phyloP scores from a whole-genome alignment of 306 rosid genomes.

The Sphenostylis stenocarpa region DNA sequence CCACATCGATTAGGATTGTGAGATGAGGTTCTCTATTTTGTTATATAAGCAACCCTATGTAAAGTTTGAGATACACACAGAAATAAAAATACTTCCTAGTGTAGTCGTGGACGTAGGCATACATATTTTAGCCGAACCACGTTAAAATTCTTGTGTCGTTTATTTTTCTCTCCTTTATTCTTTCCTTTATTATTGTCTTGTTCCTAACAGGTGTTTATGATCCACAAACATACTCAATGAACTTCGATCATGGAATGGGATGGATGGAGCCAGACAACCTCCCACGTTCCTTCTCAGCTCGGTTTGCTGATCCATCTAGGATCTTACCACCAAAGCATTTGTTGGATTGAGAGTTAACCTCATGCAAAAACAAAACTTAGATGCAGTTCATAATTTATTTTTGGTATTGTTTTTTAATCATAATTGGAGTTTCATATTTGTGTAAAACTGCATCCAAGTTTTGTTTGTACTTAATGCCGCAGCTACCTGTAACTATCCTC shows the following conservation, averaged over 20 bases:
- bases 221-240: slow-evolving; percentile 50
- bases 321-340: slow-evolving; percentile 39
- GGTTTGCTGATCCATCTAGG: slow-evolving; percentile 64
- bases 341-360: slow-evolving; percentile 21
- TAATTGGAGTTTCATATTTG: neutral
- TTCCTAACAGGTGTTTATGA: slow-evolving; percentile 55
- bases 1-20: too few relatives aligned
- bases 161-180: too few relatives aligned
- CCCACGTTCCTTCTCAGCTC: slow-evolving; percentile 66
- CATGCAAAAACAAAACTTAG: neutral
- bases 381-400: neutral
- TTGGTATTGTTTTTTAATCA: neutral
- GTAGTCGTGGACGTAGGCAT: too few relatives aligned
- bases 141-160: too few relatives aligned
- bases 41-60: too few relatives aligned
- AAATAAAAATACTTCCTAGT: too few relatives aligned
- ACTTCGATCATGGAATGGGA: slow-evolving; percentile 59
- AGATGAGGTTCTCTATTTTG: too few relatives aligned
- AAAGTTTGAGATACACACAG: too few relatives aligned
- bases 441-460: too few relatives aligned
- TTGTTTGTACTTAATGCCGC: neutral
- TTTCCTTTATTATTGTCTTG: too few relatives aligned
- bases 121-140: too few relatives aligned
- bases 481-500: neutral
- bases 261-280: slow-evolving; percentile 64